Conservation (phyloP, 2,329 filamentous ascomycete genomes). For the Fusarium paranaense region DNA sequence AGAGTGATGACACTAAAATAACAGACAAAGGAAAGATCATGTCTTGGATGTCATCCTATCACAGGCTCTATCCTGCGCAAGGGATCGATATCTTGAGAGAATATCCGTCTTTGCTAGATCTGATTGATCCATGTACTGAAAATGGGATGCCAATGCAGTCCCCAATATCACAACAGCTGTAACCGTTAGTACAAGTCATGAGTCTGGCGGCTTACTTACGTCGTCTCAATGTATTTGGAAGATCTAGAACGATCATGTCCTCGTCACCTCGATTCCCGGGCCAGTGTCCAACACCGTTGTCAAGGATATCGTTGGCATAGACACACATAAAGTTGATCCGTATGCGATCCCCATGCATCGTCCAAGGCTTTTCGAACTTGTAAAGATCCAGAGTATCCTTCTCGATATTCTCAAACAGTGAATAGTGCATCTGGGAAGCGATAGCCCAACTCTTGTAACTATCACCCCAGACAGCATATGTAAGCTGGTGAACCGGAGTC, state of each 20-base stretch:
- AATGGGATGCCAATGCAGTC: conserved; percentile 27
- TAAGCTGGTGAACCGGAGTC: conserved; percentile 23
- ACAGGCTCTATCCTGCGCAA: conserved; percentile 27
- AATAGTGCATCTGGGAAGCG: conserved; percentile 35
- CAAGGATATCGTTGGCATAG: conserved; percentile 28
- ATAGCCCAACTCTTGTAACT: conserved; percentile 35
- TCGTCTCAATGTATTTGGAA: conserved; percentile 24
- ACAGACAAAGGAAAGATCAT: not conserved
- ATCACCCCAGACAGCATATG: conserved; percentile 26
- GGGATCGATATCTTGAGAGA: conserved; percentile 23
- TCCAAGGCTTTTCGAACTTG: conserved; percentile 30
- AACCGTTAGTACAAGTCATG: not conserved
- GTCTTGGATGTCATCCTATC: not conserved
- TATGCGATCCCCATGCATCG: conserved; percentile 30
- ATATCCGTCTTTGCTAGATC: conserved; percentile 16
- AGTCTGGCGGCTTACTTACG: conserved; percentile 6
- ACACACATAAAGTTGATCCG: conserved; percentile 37
- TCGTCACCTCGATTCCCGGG: conserved; percentile 7
- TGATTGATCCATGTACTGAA: conserved; percentile 28
- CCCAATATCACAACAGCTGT: conserved; percentile 30
- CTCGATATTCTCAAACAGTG: conserved; percentile 35
- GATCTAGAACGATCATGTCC: conserved; percentile 8
- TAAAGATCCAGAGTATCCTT: conserved; percentile 29
- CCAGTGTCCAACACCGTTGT: conserved; percentile 12
- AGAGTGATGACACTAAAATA: not conserved